Percentiles rank a stretch among this genome's conserved stretches.
phyloP scores from a whole-genome alignment of 2,329 filamentous ascomycete species.

The Trichoderma guizhouense region DNA sequence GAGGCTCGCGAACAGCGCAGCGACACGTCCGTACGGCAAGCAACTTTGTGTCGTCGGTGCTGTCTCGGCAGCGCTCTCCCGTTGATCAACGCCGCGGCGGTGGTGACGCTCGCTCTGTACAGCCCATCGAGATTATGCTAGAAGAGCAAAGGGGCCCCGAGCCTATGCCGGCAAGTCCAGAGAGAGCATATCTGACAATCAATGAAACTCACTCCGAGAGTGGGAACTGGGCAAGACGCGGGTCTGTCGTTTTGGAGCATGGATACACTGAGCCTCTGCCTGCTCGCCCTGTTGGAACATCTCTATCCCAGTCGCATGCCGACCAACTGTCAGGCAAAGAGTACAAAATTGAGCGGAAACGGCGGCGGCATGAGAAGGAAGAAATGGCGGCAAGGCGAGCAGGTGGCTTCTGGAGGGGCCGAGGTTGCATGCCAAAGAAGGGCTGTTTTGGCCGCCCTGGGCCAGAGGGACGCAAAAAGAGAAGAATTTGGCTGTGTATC shows the following conservation, averaged over 20 bases:
- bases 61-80: conserved; percentile 10
- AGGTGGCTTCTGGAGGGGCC: conserved; percentile 63
- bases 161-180: not conserved
- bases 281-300: conserved; percentile 44
- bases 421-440: conserved; percentile 58
- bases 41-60: conserved; percentile 6
- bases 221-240: not conserved
- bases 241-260: not conserved
- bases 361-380: conserved; percentile 61
- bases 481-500: conserved; percentile 57
- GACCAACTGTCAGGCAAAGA: conserved; percentile 38
- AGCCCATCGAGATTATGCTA: not conserved
- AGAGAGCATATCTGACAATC: conserved; percentile 8
- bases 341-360: conserved; percentile 49
- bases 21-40: not conserved
- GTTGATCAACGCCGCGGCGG: conserved; percentile 1
- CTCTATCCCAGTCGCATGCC: conserved; percentile 44
- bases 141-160: not conserved
- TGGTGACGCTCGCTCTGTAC: not conserved
- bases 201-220: not conserved
- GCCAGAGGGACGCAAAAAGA: conserved; percentile 60
- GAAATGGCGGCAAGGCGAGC: conserved; percentile 55
- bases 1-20: not conserved
- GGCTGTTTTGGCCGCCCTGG: conserved; percentile 59
- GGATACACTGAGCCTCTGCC: conserved; percentile 34